Conservation (phyloP, 495 filamentous ascomycete genomes). For the Bathelium albidoporum region DNA sequence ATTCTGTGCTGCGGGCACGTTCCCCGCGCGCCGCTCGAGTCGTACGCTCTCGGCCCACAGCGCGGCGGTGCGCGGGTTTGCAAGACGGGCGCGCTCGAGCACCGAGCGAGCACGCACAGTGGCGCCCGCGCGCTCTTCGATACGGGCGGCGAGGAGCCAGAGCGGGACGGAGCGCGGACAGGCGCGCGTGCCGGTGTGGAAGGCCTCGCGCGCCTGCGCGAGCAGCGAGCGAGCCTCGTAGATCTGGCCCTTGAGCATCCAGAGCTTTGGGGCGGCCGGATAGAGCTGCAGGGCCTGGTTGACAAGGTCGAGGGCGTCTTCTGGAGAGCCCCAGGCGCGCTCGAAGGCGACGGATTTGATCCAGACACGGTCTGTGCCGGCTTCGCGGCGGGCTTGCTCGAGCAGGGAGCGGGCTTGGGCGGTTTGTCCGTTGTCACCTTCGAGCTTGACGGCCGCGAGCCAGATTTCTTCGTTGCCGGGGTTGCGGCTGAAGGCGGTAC, state of each 20-base stretch:
- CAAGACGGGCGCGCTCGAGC: constrained; percentile 79
- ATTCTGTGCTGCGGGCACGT: constrained; percentile 70
- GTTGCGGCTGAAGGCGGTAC: constrained; percentile 81
- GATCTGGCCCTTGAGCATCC: constrained; percentile 98
- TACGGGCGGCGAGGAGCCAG: constrained; percentile 75
- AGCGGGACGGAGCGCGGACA: constrained; percentile 74
- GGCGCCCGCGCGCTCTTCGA: constrained; percentile 77
- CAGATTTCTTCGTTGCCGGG: constrained; percentile 95
- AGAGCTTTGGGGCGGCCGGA: constrained; percentile 76
- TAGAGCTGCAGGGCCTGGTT: constrained; percentile 82
- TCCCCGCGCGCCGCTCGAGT: constrained; percentile 80
- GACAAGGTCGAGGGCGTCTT: constrained; percentile 75
- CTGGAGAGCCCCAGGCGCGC: constrained; percentile 57
- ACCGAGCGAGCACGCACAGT: constrained; percentile 85
- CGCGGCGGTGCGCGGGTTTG: constrained; percentile 70
- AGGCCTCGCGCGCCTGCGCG: constrained; percentile 83
- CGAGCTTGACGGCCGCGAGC: constrained; percentile 87
- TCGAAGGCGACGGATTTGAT: constrained; percentile 91
- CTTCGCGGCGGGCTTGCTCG: constrained; percentile 66
- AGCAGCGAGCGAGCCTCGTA: constrained; percentile 71
- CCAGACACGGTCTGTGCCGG: constrained; percentile 92
- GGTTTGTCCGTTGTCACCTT: constrained; percentile 72
- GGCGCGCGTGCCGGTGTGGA: constrained; percentile 76
- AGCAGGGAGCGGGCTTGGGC: constrained; percentile 75
- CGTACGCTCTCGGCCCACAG: constrained; percentile 89